Conservation (phyloP, 441 rosid species). For the Erodium moschatum region DNA sequence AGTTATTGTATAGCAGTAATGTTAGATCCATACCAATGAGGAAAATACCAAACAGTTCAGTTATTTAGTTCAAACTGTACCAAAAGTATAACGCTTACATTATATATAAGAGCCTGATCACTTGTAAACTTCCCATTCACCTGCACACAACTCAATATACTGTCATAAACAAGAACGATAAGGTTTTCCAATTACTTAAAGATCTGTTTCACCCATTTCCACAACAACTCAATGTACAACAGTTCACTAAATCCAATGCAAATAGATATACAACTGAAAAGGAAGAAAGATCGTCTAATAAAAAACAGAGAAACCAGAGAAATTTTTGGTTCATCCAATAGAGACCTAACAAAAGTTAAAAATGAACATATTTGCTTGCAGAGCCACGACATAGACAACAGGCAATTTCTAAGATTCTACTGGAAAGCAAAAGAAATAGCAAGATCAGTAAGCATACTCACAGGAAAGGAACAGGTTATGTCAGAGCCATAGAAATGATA, state of each 20-base stretch:
- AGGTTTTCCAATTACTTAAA: too few species aligned
- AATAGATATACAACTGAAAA: too few species aligned
- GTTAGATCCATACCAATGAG: background rate
- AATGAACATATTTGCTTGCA: background rate
- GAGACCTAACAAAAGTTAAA: background rate
- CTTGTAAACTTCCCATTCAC: conserved; percentile 90
- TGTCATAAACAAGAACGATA: background rate
- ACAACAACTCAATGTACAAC: too few species aligned
- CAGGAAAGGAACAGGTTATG: conserved; percentile 82
- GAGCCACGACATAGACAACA: background rate
- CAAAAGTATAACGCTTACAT: conserved; percentile 42
- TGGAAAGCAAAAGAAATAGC: conserved; percentile 7
- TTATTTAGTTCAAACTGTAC: conserved; percentile 4
- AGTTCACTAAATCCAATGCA: too few species aligned
- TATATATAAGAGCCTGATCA: conserved; percentile 71
- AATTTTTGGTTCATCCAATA: background rate
- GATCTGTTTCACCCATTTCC: too few species aligned
- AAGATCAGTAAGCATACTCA: conserved; percentile 29
- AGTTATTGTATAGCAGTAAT: background rate
- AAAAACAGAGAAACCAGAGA: background rate
- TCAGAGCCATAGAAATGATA: conserved; percentile 80
- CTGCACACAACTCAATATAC: conserved; percentile 30
- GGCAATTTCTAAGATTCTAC: conserved; percentile 15
- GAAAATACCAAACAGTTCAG: background rate
- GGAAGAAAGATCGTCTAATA: too few species aligned